phyloP scores from a whole-genome alignment of 1,139 yeast genomes.

The Yarrowia galli region DNA sequence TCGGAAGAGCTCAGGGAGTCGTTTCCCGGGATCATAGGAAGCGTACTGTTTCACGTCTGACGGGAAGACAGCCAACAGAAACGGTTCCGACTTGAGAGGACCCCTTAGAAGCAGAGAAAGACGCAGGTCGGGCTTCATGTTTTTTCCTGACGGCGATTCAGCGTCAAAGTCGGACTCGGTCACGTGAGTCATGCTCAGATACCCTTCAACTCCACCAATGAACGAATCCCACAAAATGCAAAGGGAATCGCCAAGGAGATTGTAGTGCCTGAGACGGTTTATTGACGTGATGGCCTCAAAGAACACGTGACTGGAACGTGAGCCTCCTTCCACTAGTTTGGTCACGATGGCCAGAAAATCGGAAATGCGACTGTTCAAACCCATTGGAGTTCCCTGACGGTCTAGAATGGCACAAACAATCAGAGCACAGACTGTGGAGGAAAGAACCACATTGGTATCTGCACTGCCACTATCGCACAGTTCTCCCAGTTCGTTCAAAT shows the following conservation, averaged over 20 bases:
- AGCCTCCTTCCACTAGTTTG: not conserved
- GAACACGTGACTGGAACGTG: conserved; percentile 3
- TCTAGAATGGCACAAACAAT: conserved; percentile 5
- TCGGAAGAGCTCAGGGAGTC: not conserved
- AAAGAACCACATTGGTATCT: not conserved
- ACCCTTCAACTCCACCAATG: not conserved
- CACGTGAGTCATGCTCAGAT: not conserved
- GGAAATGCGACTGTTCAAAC: conserved; percentile 11
- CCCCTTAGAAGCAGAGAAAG: conserved; percentile 16
- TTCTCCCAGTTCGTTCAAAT: not conserved
- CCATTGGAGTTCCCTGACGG: conserved; percentile 1
- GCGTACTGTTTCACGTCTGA: not conserved
- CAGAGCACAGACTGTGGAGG: not conserved
- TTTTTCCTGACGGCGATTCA: not conserved
- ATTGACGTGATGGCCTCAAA: not conserved
- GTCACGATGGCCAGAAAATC: conserved; percentile 9
- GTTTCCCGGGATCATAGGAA: not conserved
- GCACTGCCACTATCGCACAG: not conserved
- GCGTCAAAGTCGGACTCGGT: not conserved
- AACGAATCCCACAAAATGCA: conserved; percentile 30
- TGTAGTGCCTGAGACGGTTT: not conserved
- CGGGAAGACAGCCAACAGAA: not conserved
- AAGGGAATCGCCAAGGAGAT: conserved; percentile 12
- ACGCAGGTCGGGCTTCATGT: not conserved
- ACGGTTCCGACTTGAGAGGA: not conserved